These are phyloP conservation scores for Pythium inflatum DNA, from an alignment of 352 stramenopile genomes.

Conservation along the genomic window DNA sequence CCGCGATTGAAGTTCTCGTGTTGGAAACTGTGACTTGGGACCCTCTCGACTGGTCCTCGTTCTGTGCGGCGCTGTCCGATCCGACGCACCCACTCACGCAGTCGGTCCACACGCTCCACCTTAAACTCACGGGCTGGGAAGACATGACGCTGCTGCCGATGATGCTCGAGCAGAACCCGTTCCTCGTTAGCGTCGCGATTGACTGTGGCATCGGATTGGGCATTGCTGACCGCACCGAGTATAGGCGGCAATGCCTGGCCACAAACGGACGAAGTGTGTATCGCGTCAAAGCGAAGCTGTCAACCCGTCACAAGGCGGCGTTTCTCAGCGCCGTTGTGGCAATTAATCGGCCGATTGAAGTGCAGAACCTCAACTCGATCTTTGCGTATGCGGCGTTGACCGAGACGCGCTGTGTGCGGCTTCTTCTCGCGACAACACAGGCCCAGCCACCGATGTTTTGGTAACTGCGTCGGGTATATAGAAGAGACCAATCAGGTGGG, in stretches of 20 bases:
- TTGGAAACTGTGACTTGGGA: neutral
- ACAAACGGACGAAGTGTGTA: neutral
- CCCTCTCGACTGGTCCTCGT: neutral
- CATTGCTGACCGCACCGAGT: neutral
- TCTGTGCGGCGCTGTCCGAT: neutral
- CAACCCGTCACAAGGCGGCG: neutral
- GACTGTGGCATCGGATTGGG: neutral
- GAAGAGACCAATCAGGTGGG: no score
- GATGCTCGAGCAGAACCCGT: neutral
- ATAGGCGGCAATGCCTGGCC: neutral
- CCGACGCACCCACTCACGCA: neutral
- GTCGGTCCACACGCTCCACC: slow-evolving; percentile 4
- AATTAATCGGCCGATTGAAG: neutral
- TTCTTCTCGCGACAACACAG: no score
- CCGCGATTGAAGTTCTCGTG: neutral
- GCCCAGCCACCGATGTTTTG: no score
- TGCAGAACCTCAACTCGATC: neutral
- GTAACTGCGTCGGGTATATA: no score
- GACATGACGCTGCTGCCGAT: neutral
- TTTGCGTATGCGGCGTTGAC: neutral
- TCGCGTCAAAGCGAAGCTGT: neutral
- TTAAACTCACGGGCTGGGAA: slow-evolving; percentile 3
- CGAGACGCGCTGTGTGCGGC: neutral
- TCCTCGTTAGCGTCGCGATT: neutral
- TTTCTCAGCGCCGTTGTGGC: neutral